phyloP scores from a whole-genome alignment of 2,329 filamentous ascomycete genomes.

The Pestalotiopsis sp. region DNA sequence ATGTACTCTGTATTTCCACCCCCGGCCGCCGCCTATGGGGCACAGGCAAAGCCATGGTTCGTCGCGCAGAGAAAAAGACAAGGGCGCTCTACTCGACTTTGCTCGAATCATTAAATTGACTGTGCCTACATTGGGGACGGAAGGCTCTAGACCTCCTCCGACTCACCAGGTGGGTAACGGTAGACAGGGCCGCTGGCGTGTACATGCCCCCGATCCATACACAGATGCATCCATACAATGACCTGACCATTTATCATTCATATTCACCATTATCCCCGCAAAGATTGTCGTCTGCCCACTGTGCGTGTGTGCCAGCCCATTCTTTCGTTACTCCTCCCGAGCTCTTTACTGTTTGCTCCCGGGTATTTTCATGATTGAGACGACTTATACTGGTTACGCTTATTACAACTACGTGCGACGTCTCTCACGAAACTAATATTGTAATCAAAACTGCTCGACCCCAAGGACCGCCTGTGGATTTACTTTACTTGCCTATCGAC shows the following conservation, averaged over 20 bases:
- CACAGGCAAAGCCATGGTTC: not conserved
- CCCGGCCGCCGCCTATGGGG: not conserved
- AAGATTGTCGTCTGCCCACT: too few relatives aligned
- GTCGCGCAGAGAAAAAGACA: not conserved
- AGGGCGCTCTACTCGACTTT: not conserved
- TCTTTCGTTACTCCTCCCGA: too few relatives aligned
- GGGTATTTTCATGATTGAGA: not conserved
- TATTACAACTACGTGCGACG: not conserved
- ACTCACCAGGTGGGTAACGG: not conserved
- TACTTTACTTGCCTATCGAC: not conserved
- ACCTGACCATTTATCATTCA: too few relatives aligned
- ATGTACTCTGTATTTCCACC: not conserved
- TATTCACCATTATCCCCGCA: too few relatives aligned
- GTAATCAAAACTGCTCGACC: not conserved
- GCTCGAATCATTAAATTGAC: not conserved
- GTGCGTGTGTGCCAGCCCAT: too few relatives aligned
- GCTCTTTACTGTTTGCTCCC: too few relatives aligned
- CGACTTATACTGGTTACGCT: not conserved
- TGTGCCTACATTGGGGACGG: not conserved
- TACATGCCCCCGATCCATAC: too few relatives aligned
- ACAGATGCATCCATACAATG: too few relatives aligned
- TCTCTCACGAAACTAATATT: not conserved
- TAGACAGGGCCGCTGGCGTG: too few relatives aligned
- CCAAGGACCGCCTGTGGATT: not conserved
- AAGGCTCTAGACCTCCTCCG: not conserved